Evolutionary conservation across 306 rosid species (phyloP), one percentile per base, ranked within the genome.

Genomic region (Carpinus viminea): DNA sequence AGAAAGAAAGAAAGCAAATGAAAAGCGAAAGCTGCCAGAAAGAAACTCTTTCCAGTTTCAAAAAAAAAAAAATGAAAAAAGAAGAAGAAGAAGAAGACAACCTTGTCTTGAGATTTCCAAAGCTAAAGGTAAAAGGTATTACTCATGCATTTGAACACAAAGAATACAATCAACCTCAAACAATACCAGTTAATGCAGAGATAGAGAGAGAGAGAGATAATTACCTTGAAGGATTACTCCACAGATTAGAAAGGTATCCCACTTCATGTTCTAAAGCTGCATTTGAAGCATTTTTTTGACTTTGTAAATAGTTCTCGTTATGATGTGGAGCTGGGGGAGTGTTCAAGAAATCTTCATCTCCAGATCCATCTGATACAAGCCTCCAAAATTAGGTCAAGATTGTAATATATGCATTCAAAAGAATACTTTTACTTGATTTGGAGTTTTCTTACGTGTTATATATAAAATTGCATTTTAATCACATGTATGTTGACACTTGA

Each of bases 211-310:
- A 74, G 76, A 62, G 69, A 52, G 18, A 1, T 3, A 21, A 60
- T 79, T 87, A 92, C 97, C 97, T 90, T 77, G 94, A 88, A 78
- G 96, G 89, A 78, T 90, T 90, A 54, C 75, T 83, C 86, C 91
- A 88, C 46, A 84, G 78, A 84, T 74, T 80, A 50, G 88, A 85
- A 81, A 83, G 86, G 81, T 78, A 82, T 53, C 79, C 85, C 73
- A 85, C 52, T 72, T 88, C 88, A 68, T 82, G 81, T 73, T 91
- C 87, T 46, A 84, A 53, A 76, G 88, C 73, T 71, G 83, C 82
- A 87, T 74, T 88, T 70, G 80, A 65, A 36, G 73, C 60, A 47
- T 86, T 87, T 81, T 88, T 86, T 50, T 83, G 88, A 79, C 83
- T 84, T 18, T 83, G 74, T 53, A 87, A 75, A 79, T 83, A 78